Evolutionary conservation across 1,284 basidiomycete species (phyloP), one percentile per base, ranked within the genome.

Genomic region (Dichomitus squalens): DNA sequence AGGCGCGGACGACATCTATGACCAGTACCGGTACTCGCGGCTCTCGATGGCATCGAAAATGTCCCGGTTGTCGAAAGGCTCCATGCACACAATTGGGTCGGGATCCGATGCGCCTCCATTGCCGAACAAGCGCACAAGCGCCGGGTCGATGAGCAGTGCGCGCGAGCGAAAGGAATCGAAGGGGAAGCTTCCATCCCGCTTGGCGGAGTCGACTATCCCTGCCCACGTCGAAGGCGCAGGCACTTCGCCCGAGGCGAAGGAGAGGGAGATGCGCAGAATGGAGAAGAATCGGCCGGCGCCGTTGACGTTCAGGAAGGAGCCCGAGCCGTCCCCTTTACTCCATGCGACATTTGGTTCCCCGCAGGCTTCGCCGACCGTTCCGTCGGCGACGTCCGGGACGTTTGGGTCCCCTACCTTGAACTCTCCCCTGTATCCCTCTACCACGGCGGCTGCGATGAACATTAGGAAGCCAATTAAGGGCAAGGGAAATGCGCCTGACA

Each of bases 21-120:
- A 90, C 66, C 81, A 87, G 60, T 90, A 90, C 66, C 80, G 87
- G 2, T 90, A 90, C 64, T 88, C 87, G 7, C 75, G 86, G 7
- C 79, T 79, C 55, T 88, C 87, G 0, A 74, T 84, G 58, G 71
- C 75, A 2, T 79, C 77, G 47, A 76, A 74, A 61, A 66, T 66
- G 65, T 74, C 71, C 20, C 68, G 63, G 21, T 73, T 74, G 31
- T 71, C 72, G 5, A 68, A 68, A 51, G 68, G 66, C 2, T 73
- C 72, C 3, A 61, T 69, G 53, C 59, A 68, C 56, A 68, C 70
- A 1, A 33, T 64, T 8, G 66, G 59, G 23, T 65, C 66, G 1
- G 31, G 41, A 8, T 58, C 60, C 4, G 64, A 64, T n/a, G 63
- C 69, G 0, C 77, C 77, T 1, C 76, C 75, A 0, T 62, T 77